Percentiles rank a stretch among this genome's conserved stretches.
Evolutionary conservation across 495 filamentous ascomycete species (phyloP).

Genomic region (Tuber indicum): DNA sequence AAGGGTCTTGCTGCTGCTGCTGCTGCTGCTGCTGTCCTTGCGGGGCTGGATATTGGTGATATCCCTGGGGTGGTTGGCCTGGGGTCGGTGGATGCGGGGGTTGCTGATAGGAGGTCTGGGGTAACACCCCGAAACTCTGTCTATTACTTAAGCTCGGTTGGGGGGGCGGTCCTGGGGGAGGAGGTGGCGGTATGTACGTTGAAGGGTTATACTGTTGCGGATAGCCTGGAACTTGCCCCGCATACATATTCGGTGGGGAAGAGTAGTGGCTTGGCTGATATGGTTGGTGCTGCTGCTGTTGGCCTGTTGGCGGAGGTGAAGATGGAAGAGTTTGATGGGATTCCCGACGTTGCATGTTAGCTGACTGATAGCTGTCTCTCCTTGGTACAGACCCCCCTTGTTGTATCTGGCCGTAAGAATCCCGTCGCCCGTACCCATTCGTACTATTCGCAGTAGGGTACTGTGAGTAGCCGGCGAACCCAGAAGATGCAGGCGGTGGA

Average conservation of each 20-base stretch:
- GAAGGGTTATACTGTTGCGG: slow-evolving; percentile 55
- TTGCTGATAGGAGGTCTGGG: slow-evolving; percentile 33
- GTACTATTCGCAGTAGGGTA: slow-evolving; percentile 23
- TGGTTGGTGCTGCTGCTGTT: slow-evolving; percentile 42
- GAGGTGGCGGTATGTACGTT: slow-evolving; percentile 86
- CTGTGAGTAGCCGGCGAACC: slow-evolving; percentile 43
- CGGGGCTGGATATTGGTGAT: slow-evolving; percentile 22
- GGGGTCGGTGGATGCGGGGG: slow-evolving; percentile 26
- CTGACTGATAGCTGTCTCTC: slow-evolving; percentile 41
- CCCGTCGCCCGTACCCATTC: slow-evolving; percentile 30
- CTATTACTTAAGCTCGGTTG: slow-evolving; percentile 46
- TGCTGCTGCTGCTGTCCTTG: slow-evolving; percentile 23
- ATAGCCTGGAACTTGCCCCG: slow-evolving; percentile 27
- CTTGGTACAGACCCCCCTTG: slow-evolving; percentile 17
- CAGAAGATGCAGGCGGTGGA: slow-evolving; percentile 41
- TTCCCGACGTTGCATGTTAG: slow-evolving; percentile 45
- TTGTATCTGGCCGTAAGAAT: slow-evolving; percentile 40
- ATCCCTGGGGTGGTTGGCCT: slow-evolving; percentile 17
- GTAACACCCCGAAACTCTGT: slow-evolving; percentile 33
- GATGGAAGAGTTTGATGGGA: slow-evolving; percentile 50
- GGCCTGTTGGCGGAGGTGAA: slow-evolving; percentile 49
- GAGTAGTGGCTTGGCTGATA: slow-evolving; percentile 40
- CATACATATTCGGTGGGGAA: slow-evolving; percentile 35
- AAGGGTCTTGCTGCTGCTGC: slow-evolving; percentile 29
- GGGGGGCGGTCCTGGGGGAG: slow-evolving; percentile 75